A percentile compares a stretch with the other conserved stretches of the same genome.
Evolutionary conservation across 352 stramenopile species (phyloP).

Genomic region (Phytophthora constricta): DNA sequence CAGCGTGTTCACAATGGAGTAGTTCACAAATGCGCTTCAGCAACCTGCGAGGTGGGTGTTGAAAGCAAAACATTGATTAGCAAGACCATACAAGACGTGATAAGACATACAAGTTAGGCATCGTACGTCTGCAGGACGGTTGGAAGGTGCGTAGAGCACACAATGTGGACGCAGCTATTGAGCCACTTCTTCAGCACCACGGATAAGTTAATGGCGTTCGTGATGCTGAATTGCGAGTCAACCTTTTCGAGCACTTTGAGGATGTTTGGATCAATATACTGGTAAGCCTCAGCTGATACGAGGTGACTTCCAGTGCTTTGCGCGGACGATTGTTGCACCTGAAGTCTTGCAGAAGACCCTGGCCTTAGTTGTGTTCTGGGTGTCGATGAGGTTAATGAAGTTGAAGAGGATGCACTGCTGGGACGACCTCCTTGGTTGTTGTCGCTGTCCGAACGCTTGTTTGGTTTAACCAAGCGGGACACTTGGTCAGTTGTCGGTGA

Average conservation of each 20-base stretch:
- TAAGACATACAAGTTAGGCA: too few species aligned
- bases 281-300: constrained; percentile 52
- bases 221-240: constrained; percentile 89
- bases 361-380: constrained; percentile 3
- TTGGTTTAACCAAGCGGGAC: constrained; percentile 13
- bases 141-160: constrained; percentile 56
- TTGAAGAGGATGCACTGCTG: constrained; percentile 25
- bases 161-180: constrained; percentile 65
- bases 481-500: constrained; percentile 11
- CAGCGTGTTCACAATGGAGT: constrained; percentile 75
- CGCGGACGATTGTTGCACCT: constrained; percentile 9
- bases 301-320: constrained; percentile 29
- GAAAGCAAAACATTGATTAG: background rate
- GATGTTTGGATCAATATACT: constrained; percentile 84
- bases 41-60: constrained; percentile 32
- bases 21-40: constrained; percentile 62
- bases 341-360: constrained; percentile 17
- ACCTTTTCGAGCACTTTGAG: constrained; percentile 83
- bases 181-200: constrained; percentile 80
- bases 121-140: constrained; percentile 46
- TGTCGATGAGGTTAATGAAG: constrained; percentile 27
- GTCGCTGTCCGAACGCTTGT: constrained; percentile 11
- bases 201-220: constrained; percentile 73
- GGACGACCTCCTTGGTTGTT: constrained; percentile 16
- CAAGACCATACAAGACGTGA: too few species aligned